Evolutionary conservation across 106 monocot species (phyloP).

Genomic region (Phalaenopsis aphrodite): DNA sequence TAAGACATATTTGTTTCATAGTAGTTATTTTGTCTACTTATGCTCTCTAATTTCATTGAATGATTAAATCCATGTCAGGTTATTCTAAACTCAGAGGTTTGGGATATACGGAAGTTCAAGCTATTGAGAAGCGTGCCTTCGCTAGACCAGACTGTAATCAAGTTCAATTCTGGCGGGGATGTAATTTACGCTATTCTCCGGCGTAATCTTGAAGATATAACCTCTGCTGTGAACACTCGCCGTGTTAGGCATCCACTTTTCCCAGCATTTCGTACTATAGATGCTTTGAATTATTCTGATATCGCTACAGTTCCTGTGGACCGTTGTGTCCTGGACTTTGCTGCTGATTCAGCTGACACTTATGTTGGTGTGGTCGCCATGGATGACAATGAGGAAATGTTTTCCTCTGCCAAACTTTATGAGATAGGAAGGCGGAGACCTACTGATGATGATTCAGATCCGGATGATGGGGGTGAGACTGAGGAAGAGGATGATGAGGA

Average conservation of each 20-base stretch:
- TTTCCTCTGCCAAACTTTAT: conserved; percentile 73
- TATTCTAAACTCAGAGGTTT: conserved; percentile 94
- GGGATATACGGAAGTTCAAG: conserved; percentile 93
- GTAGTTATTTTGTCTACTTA: too few species aligned
- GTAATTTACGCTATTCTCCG: conserved; percentile 90
- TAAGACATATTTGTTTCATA: too few species aligned
- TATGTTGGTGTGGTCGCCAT: conserved; percentile 78
- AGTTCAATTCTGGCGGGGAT: conserved; percentile 70
- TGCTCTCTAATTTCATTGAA: too few species aligned
- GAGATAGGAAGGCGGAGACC: conserved; percentile 75
- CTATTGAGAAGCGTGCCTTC: conserved; percentile 83
- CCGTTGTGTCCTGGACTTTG: conserved; percentile 86
- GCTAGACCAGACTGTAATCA: conserved; percentile 83
- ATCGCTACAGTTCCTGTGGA: conserved; percentile 88
- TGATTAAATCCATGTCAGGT: conserved; percentile 32
- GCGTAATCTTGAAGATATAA: conserved; percentile 84
- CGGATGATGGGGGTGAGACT: conserved; percentile 71
- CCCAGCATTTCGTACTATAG: conserved; percentile 90
- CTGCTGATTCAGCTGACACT: conserved; percentile 67
- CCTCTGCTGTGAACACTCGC: conserved; percentile 67
- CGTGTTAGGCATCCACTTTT: conserved; percentile 76
- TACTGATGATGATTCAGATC: conserved; percentile 95
- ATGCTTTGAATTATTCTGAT: conserved; percentile 76
- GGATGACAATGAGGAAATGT: conserved; percentile 91
- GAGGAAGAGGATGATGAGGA: conserved; percentile 77